These are phyloP conservation scores for Sporothrix euskadiensis DNA, from an alignment of 2,329 filamentous ascomycete genomes.

Conservation along the genomic window DNA sequence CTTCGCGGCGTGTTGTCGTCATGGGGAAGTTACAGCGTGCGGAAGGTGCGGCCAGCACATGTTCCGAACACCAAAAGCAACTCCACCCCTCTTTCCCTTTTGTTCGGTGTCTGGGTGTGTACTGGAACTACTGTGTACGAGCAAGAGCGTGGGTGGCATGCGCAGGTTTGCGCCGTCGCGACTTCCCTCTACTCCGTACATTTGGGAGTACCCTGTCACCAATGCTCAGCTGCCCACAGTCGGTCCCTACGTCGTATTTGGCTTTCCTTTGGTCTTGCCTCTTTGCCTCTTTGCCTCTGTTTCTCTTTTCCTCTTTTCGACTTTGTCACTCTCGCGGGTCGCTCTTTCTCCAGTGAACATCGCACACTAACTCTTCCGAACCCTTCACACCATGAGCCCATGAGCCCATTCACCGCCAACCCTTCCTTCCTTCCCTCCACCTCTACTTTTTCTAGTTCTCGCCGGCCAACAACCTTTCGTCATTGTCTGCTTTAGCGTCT, in stretches of 20 bases:
- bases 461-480: conserved; percentile 1
- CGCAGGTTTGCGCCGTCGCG: neutral
- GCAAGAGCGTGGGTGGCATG: neutral
- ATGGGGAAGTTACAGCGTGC: neutral
- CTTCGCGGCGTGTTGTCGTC: neutral
- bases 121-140: neutral
- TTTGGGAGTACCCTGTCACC: neutral
- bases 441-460: conserved; percentile 1
- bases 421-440: neutral
- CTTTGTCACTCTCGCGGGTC: neutral
- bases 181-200: neutral
- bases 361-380: neutral
- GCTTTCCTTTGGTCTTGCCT: neutral
- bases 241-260: neutral
- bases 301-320: neutral
- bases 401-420: neutral
- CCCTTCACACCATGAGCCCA: neutral
- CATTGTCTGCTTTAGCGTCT: conserved; percentile 9
- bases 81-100: neutral
- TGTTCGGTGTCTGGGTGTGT: neutral
- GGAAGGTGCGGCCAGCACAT: conserved; percentile 12
- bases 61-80: neutral
- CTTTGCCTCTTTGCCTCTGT: neutral
- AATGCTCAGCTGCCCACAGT: neutral
- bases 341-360: neutral